Percentiles rank a stretch among this genome's conserved stretches.
Evolutionary conservation across 768 basidiomycete species (phyloP).

Genomic region (Galerina marginata): DNA sequence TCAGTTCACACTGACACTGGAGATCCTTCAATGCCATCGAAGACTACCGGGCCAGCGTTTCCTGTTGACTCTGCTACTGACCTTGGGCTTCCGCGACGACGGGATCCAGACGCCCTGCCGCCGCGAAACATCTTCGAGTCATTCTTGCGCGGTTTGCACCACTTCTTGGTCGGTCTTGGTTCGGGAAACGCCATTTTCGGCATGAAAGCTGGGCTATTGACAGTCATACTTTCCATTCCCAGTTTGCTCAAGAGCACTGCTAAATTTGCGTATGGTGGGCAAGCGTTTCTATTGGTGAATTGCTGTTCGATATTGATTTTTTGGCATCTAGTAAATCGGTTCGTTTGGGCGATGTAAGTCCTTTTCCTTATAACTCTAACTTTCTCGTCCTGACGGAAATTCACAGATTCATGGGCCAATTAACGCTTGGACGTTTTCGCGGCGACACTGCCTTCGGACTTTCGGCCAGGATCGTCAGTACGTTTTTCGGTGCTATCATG

Average conservation of each 20-base stretch:
- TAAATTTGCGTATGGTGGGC: conserved; percentile 39
- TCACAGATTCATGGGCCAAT: conserved; percentile 73
- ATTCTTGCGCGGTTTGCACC: conserved; percentile 52
- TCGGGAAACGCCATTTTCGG: conserved; percentile 72
- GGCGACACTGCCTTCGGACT: conserved; percentile 79
- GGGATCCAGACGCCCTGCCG: conserved; percentile 80
- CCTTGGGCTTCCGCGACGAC: conserved; percentile 57
- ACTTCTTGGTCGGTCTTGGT: conserved; percentile 42
- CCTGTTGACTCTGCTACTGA: conserved; percentile 37
- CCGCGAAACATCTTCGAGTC: conserved; percentile 64
- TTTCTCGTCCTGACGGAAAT: not conserved
- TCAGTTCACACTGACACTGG: not conserved
- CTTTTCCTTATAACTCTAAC: not conserved
- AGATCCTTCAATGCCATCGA: not conserved
- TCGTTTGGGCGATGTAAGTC: conserved; percentile 74
- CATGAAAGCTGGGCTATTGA: conserved; percentile 71
- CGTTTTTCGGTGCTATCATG: conserved; percentile 66
- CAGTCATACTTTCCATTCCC: conserved; percentile 63
- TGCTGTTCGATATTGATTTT: conserved; percentile 9
- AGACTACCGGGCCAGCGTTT: conserved; percentile 2
- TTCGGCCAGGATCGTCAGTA: conserved; percentile 62
- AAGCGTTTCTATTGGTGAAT: not conserved
- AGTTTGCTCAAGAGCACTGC: conserved; percentile 61
- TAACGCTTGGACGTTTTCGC: conserved; percentile 71
- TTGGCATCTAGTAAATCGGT: conserved; percentile 53